Conservation (phyloP, 495 filamentous ascomycete species). For the Aspergillus conjunctus region DNA sequence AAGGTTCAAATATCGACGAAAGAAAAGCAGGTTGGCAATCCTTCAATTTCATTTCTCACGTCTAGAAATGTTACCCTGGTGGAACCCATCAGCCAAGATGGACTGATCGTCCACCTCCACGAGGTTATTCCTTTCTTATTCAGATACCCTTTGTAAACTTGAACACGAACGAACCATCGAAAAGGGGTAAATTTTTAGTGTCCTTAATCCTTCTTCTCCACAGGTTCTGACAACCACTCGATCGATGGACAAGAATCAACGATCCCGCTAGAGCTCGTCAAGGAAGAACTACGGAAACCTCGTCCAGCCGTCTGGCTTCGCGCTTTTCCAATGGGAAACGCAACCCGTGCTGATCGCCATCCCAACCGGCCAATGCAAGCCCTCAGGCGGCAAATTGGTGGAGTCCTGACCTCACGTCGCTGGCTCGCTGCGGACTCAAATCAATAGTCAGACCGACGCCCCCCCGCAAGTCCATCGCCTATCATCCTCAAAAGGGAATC, state of each 20-base stretch:
- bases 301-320: constrained; percentile 12
- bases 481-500: background rate
- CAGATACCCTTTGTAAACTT: too few relatives aligned
- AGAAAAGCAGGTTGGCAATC: too few relatives aligned
- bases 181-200: background rate
- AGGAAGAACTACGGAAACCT: constrained; percentile 16
- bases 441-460: constrained; percentile 11
- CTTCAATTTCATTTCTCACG: too few relatives aligned
- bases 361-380: constrained; percentile 12
- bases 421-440: constrained; percentile 9
- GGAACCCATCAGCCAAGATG: too few relatives aligned
- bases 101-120: too few relatives aligned
- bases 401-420: constrained; percentile 10
- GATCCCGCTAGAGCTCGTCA: constrained; percentile 11
- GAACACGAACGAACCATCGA: background rate
- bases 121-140: too few relatives aligned
- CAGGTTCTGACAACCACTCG: constrained; percentile 19
- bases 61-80: too few relatives aligned
- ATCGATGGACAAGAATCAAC: constrained; percentile 9
- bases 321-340: constrained; percentile 15
- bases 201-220: constrained; percentile 12
- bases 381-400: constrained; percentile 16
- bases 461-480: constrained; percentile 1
- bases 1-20: too few relatives aligned
- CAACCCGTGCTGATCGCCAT: constrained; percentile 17